phyloP scores from a whole-genome alignment of 2,329 filamentous ascomycete genomes.

The Orbilia javanica region DNA sequence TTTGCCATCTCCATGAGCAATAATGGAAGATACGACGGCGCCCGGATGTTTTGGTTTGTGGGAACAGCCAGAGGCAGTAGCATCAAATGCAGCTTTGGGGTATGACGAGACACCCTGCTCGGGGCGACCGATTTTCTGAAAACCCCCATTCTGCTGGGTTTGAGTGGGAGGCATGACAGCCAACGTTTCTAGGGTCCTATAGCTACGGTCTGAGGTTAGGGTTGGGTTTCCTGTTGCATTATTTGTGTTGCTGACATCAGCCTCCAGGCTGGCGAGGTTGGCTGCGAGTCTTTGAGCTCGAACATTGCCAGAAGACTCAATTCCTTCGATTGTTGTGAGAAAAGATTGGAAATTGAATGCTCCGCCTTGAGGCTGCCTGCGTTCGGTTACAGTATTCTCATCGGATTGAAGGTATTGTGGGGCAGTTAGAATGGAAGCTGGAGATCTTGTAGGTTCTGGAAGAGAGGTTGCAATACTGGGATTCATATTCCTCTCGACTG shows the following conservation, averaged over 20 bases:
- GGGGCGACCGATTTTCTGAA: background rate
- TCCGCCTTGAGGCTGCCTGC: constrained; percentile 32
- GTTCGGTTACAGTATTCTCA: constrained; percentile 37
- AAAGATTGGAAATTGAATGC: constrained; percentile 36
- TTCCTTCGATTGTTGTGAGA: constrained; percentile 42
- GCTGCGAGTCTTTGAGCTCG: constrained; percentile 47
- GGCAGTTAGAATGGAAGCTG: constrained; percentile 46
- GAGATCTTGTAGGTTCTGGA: constrained; percentile 10
- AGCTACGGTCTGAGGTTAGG: background rate
- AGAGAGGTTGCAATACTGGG: constrained; percentile 14
- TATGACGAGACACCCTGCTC: constrained; percentile 32
- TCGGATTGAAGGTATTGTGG: constrained; percentile 47
- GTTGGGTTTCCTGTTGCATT: constrained; percentile 39
- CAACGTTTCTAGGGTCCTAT: background rate
- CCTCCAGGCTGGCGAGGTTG: constrained; percentile 51
- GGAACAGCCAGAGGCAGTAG: background rate
- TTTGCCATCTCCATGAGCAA: constrained; percentile 41
- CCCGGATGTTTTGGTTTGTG: constrained; percentile 42
- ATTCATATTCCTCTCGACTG: constrained; percentile 15
- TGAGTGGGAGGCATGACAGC: background rate
- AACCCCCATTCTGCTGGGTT: background rate
- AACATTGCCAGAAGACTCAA: constrained; percentile 35
- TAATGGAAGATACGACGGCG: constrained; percentile 37
- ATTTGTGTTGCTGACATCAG: constrained; percentile 40
- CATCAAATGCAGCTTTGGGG: constrained; percentile 40